Evolutionary conservation across 768 basidiomycete species (phyloP), one percentile per base, ranked within the genome.

Genomic region (Exsudoporus frostii): DNA sequence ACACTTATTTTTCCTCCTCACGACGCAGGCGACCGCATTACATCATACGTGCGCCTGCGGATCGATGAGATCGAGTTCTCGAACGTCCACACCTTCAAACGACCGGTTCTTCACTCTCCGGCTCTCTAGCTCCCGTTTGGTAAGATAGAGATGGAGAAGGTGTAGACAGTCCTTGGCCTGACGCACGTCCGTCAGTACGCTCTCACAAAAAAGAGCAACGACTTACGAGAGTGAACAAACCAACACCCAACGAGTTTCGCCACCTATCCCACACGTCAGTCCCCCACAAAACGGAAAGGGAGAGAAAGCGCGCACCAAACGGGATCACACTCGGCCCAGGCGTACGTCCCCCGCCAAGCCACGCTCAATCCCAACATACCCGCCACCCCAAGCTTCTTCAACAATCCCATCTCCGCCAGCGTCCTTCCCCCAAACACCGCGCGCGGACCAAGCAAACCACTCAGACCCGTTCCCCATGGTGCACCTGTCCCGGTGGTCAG

Each of bases 71-170:
- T 91, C 88, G 37, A 90, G 74, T 56, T 81, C 83, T 11, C 70
- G 65, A 40, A 81, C 60, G 61, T 90, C 88, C n/a, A 90, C 79
- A 0, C 86, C 86, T n/a, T 75, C 73, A 63, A 91, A 91, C 39
- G 87, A 81, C 54, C 80, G 78, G 62, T 77, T 86, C 70, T 83
- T 87, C 25, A 91, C 82, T 22, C 74, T 73, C 14, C 89, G 76
- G 2, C 81, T 83, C 63, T 86, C 82, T 6, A 90, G 72, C 63
- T 91, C 89, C 17, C 81, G 83, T 63, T 87, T 86, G 7, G 82
- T 76, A 5, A 90, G 76, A 71, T 80, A 87, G 7, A 88, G 73
- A 60, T 90, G 84, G 5, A 86, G 67, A 1, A 91, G 74, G 36
- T 85, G 78, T 1, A 88, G 39, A 45, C 82, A 83, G 53, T 90